Conservation (phyloP, 1,284 basidiomycete species). For the Naganishia sp. region DNA sequence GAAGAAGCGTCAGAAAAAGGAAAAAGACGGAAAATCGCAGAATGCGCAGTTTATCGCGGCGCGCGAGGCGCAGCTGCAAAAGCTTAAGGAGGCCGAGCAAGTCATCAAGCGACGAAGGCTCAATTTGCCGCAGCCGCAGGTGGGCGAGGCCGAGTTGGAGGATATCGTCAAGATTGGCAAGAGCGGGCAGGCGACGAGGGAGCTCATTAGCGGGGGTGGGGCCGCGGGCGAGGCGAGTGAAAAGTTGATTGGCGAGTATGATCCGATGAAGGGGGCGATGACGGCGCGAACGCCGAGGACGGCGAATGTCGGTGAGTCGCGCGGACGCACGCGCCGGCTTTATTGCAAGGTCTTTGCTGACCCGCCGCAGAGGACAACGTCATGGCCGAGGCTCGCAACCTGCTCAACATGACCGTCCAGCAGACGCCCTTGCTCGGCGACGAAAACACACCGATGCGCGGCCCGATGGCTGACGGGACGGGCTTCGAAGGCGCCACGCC, state of each 20-base stretch:
- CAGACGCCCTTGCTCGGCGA: constrained; percentile 96
- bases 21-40: constrained; percentile 59
- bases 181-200: constrained; percentile 82
- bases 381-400: constrained; percentile 89
- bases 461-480: constrained; percentile 66
- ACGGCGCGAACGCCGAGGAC: constrained; percentile 92
- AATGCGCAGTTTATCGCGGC: constrained; percentile 91
- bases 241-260: constrained; percentile 85
- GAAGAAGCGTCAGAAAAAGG: constrained; percentile 69
- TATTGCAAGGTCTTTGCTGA: neutral
- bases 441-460: constrained; percentile 89
- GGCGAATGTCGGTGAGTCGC: constrained; percentile 79
- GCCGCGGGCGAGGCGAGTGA: constrained; percentile 78
- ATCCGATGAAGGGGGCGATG: constrained; percentile 78
- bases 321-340: constrained; percentile 48
- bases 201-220: constrained; percentile 65
- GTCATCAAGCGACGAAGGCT: constrained; percentile 86
- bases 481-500: constrained; percentile 92
- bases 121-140: constrained; percentile 84
- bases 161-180: constrained; percentile 98
- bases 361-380: constrained; percentile 75
- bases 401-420: constrained; percentile 84
- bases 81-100: constrained; percentile 93
- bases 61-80: constrained; percentile 94
- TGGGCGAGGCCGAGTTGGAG: constrained; percentile 93